Base-by-base conservation (phyloP, 2,329 filamentous ascomycete genomes). In the Bimuria novae-zelandiae region DNA sequence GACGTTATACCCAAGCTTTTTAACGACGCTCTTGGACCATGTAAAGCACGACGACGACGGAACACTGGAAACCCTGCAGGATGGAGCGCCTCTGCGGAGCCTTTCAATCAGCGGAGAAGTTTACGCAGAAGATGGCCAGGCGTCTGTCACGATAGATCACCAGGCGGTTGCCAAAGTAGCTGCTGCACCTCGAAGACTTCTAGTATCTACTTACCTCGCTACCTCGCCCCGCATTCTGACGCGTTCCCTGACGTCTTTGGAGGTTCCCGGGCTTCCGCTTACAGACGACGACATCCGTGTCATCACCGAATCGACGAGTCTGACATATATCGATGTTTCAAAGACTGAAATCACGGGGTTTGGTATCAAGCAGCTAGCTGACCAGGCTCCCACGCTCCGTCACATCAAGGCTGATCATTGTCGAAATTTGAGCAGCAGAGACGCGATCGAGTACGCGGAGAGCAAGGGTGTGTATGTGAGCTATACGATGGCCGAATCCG, bases 281-380 rank as follows among this genome's bases (percentile, higher is more conserved):
- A 54, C 61, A 17, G 75, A 77, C 52, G 64, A 69, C 19, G 62
- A 68, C 12, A 59, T 47, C 22, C 19, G 16, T 10, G 10, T 12
- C 8, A 47, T 61, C 22, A 52, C 25, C 14, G 51, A 57, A 32
- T 35, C 54, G 1, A 63, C 54, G 32, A 62, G 56, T 0, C 73
- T 62, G 16, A 56, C 32, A 33, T 55, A 44, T 0, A 54, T 79
- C 14, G 64, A 79, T 49, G 36, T 79, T 0, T 71, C 69, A 0
- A 56, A 59, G 0, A 75, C 74, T 1, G 56, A 60, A 5, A 69
- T 79, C 32, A 77, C 75, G 0, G 77, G 77, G 6, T 73, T 73
- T 1, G 65, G 70, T 2, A 68, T 80, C 27, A 76, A 75, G 54
- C 68, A 67, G 52, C 57, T 77, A 14, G 65, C 71, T 0, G 66